Evolutionary conservation across 805 yeast genomes (phyloP).

Genomic region (Wickerhamomyces sydowiorum): DNA sequence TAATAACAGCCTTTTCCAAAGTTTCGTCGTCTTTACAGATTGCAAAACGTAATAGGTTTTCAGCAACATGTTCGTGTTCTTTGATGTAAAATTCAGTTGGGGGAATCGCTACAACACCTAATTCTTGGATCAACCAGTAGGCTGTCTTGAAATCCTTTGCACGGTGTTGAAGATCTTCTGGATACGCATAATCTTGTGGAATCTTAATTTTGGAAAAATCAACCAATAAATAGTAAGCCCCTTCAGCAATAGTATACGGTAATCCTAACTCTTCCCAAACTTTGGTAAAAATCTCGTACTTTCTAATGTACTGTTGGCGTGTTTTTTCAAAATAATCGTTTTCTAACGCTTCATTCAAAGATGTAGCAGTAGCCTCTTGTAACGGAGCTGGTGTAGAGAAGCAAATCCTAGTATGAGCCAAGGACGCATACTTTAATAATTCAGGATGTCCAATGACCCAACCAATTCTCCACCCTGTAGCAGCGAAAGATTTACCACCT

Average conservation of each 20-base stretch:
- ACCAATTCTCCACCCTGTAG: slow-evolving; percentile 98
- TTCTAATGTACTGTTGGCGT: slow-evolving; percentile 59
- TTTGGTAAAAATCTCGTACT: slow-evolving; percentile 65
- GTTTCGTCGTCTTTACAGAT: slow-evolving; percentile 89
- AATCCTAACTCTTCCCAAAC: slow-evolving; percentile 83
- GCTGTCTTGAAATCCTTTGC: slow-evolving; percentile 87
- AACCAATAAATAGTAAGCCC: slow-evolving; percentile 89
- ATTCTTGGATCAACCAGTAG: slow-evolving; percentile 86
- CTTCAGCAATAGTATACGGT: slow-evolving; percentile 88
- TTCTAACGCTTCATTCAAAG: slow-evolving; percentile 55
- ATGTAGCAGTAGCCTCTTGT: slow-evolving; percentile 87
- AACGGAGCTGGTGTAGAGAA: slow-evolving; percentile 87
- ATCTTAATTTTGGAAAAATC: slow-evolving; percentile 78
- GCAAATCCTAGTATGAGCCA: slow-evolving; percentile 93
- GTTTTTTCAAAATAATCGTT: slow-evolving; percentile 67
- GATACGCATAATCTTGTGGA: slow-evolving; percentile 68
- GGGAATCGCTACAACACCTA: slow-evolving; percentile 95
- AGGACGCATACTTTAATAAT: slow-evolving; percentile 69
- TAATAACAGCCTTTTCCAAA: slow-evolving; percentile 74
- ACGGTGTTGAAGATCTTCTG: slow-evolving; percentile 57
- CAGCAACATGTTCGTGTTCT: slow-evolving; percentile 69
- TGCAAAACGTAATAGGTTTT: slow-evolving; percentile 86
- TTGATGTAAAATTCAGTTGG: slow-evolving; percentile 90
- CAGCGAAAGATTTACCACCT: slow-evolving; percentile 98
- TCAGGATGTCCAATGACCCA: slow-evolving; percentile 90